Evolutionary conservation across 805 yeast species (phyloP).

Genomic region (Wickerhamomyces bovis): DNA sequence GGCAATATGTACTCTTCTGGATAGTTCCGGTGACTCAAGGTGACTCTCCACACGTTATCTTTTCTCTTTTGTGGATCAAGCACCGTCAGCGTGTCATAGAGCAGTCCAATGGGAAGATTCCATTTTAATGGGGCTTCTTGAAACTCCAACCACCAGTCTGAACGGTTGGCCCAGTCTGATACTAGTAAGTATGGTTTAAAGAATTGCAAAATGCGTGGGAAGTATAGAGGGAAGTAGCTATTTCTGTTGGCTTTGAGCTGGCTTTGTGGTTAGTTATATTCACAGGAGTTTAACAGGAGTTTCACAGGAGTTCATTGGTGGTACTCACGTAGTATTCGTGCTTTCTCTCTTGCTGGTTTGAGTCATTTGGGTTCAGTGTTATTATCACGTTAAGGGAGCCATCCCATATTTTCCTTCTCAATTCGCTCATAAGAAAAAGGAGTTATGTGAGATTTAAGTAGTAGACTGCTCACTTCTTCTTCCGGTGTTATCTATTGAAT

Average conservation of each 20-base stretch:
- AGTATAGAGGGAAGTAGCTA: conserved; percentile 44
- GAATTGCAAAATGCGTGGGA: conserved; percentile 31
- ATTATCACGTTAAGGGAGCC: conserved; percentile 45
- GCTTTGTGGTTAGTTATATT: conserved; percentile 2
- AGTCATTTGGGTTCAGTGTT: conserved; percentile 20
- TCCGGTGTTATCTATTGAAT: too few relatives aligned
- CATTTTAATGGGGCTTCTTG: conserved; percentile 63
- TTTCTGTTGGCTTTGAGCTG: conserved; percentile 33
- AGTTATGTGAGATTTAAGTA: background rate
- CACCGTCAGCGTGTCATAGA: conserved; percentile 49
- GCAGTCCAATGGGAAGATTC: conserved; percentile 65
- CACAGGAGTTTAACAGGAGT: too few relatives aligned
- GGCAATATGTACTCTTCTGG: conserved; percentile 43
- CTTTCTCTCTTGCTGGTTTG: conserved; percentile 14
- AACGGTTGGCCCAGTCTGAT: conserved; percentile 19
- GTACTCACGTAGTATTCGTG: conserved; percentile 9
- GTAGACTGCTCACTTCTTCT: too few relatives aligned
- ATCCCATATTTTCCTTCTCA: conserved; percentile 39
- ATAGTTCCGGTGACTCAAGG: conserved; percentile 34
- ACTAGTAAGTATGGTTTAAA: conserved; percentile 30
- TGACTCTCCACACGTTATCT: conserved; percentile 40
- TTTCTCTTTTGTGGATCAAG: conserved; percentile 27
- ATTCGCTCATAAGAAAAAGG: background rate
- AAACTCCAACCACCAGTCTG: conserved; percentile 60
- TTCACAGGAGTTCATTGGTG: background rate